phyloP scores from a whole-genome alignment of 371 early-diverging fungal species.

The Apophysomyces ossiformis region DNA sequence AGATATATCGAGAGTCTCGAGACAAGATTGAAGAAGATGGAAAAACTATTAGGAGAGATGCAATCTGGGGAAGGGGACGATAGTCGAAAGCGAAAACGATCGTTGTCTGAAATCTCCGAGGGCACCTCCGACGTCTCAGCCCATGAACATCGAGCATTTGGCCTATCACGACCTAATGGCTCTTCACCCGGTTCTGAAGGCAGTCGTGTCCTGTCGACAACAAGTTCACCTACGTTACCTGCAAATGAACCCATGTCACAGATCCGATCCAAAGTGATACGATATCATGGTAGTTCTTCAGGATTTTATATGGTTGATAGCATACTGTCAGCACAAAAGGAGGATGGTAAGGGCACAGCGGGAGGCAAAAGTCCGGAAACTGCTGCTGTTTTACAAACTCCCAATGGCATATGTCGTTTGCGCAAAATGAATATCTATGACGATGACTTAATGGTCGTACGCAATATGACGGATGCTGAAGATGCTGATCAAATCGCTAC shows the following conservation, averaged over 20 bases:
- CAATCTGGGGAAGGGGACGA: conserved; percentile 4
- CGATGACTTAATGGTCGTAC: conserved; percentile 32
- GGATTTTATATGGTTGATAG: conserved; percentile 34
- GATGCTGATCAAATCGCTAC: conserved; percentile 23
- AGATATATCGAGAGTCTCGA: conserved; percentile 53
- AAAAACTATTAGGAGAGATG: conserved; percentile 33
- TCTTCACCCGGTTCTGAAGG: not conserved
- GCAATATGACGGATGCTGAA: conserved; percentile 33
- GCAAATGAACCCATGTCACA: not conserved
- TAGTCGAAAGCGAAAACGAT: conserved; percentile 4
- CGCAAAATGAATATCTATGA: conserved; percentile 25
- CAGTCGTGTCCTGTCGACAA: not conserved
- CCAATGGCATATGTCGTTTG: conserved; percentile 16
- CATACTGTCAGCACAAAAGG: conserved; percentile 12
- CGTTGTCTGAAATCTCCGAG: conserved; percentile 16
- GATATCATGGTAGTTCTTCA: conserved; percentile 40
- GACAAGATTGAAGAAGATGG: conserved; percentile 44
- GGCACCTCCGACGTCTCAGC: conserved; percentile 11
- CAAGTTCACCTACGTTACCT: conserved; percentile 4
- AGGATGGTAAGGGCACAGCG: not conserved
- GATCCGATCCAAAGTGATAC: conserved; percentile 14
- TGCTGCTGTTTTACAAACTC: conserved; percentile 15
- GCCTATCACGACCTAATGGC: not conserved
- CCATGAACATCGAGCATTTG: not conserved
- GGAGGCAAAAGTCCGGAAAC: conserved; percentile 1